Evolutionary conservation across 768 basidiomycete species (phyloP).

Genomic region (Suillus luteus): DNA sequence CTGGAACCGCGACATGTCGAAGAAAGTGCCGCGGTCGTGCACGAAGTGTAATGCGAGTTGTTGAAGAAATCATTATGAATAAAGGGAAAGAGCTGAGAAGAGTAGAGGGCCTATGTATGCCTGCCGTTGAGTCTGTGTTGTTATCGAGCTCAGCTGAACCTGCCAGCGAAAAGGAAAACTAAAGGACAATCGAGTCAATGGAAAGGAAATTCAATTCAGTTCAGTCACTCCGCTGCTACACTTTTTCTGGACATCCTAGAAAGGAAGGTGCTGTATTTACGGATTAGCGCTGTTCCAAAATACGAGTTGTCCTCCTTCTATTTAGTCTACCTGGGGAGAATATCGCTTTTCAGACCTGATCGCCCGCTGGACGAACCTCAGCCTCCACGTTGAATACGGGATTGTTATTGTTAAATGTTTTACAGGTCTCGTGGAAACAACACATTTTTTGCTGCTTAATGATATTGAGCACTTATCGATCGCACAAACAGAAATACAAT

Average conservation of each 20-base stretch:
- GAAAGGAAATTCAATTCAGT: background rate
- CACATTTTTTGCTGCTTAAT: background rate
- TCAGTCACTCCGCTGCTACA: background rate
- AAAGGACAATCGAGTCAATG: background rate
- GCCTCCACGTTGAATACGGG: too few relatives aligned
- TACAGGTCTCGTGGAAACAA: background rate
- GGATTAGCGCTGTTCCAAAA: background rate
- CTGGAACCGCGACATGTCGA: background rate
- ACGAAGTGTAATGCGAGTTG: conserved; percentile 14
- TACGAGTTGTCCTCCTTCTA: background rate
- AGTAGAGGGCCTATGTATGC: background rate
- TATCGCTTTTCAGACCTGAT: background rate
- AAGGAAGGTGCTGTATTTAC: conserved; percentile 15
- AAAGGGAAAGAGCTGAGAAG: background rate
- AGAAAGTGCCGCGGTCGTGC: conserved; percentile 1
- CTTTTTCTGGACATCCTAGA: conserved; percentile 4
- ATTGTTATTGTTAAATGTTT: too few relatives aligned
- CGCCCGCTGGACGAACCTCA: too few relatives aligned
- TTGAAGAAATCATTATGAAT: conserved; percentile 14
- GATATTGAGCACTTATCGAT: background rate
- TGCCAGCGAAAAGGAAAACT: background rate
- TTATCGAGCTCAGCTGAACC: conserved; percentile 4
- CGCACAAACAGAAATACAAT: background rate
- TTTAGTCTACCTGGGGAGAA: background rate
- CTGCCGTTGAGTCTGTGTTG: conserved; percentile 2